A percentile compares a stretch with the other conserved stretches of the same genome.
These are phyloP conservation scores for Pleurozium schreberi DNA, from an alignment of 225 moss, liverwort and hornwort species.

Conservation along the genomic window DNA sequence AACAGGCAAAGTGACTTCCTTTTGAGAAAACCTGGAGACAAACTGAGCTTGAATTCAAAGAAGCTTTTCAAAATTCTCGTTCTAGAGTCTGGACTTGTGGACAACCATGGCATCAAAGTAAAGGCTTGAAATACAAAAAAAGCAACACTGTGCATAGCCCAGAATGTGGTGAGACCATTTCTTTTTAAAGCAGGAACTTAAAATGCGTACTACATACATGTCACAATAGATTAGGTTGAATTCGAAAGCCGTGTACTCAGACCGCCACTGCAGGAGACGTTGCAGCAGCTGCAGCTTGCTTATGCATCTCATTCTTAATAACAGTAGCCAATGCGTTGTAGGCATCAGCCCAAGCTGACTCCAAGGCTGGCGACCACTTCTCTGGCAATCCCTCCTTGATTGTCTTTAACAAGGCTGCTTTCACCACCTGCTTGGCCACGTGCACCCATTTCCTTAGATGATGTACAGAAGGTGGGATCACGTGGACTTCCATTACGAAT, in stretches of 20 bases:
- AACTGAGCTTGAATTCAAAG: background rate
- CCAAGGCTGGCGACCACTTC: constrained; percentile 27
- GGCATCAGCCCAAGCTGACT: constrained; percentile 19
- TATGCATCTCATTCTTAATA: constrained; percentile 30
- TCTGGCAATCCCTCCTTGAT: constrained; percentile 13
- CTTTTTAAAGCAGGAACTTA: background rate
- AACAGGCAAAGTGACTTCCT: background rate
- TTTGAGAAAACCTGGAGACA: background rate
- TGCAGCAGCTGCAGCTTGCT: constrained; percentile 4
- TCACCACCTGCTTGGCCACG: constrained; percentile 20
- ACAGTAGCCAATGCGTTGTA: constrained; percentile 22
- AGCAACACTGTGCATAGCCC: too few relatives aligned
- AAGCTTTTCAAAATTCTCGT: background rate
- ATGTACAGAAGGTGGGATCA: background rate
- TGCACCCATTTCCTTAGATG: background rate
- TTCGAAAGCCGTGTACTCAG: background rate
- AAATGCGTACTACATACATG: background rate
- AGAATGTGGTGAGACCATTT: background rate
- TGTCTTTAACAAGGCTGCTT: constrained; percentile 24
- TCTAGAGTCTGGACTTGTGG: background rate
- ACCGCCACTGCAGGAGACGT: background rate
- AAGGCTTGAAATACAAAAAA: background rate
- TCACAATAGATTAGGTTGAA: background rate
- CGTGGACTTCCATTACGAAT: background rate
- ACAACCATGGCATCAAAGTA: background rate